phyloP scores from a whole-genome alignment of 805 yeast species.

The Zygoascus ofunaensis region DNA sequence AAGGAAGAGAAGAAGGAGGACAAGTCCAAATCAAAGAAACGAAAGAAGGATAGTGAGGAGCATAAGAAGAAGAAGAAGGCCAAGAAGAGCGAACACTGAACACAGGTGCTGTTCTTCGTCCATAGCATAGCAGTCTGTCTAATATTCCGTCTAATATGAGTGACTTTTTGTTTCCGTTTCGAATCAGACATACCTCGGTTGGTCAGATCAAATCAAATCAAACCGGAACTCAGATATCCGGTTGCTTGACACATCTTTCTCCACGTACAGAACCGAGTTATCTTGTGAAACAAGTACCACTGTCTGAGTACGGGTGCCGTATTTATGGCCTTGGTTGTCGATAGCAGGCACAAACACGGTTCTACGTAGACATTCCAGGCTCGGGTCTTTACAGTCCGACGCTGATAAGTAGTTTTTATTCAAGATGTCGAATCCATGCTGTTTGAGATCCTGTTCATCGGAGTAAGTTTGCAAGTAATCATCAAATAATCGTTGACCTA shows the following conservation, averaged over 20 bases:
- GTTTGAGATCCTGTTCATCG: constrained; percentile 32
- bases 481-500: constrained; percentile 42
- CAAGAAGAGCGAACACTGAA: no score
- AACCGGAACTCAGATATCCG: constrained; percentile 5
- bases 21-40: not conserved
- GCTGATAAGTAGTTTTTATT: constrained; percentile 35
- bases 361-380: constrained; percentile 39
- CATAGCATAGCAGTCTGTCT: no score
- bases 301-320: constrained; percentile 87
- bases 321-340: constrained; percentile 42
- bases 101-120: no score
- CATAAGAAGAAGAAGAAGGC: not conserved
- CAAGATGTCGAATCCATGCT: constrained; percentile 46
- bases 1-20: constrained; percentile 9
- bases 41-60: not conserved
- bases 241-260: constrained; percentile 1
- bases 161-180: not conserved
- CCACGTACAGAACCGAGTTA: constrained; percentile 5
- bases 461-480: constrained; percentile 17
- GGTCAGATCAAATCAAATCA: no score
- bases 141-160: no score
- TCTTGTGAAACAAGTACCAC: constrained; percentile 47
- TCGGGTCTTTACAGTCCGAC: constrained; percentile 20
- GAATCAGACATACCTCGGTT: no score
- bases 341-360: constrained; percentile 60